phyloP scores from a whole-genome alignment of 371 early-diverging fungal species.

The Actinomortierella ambigua region DNA sequence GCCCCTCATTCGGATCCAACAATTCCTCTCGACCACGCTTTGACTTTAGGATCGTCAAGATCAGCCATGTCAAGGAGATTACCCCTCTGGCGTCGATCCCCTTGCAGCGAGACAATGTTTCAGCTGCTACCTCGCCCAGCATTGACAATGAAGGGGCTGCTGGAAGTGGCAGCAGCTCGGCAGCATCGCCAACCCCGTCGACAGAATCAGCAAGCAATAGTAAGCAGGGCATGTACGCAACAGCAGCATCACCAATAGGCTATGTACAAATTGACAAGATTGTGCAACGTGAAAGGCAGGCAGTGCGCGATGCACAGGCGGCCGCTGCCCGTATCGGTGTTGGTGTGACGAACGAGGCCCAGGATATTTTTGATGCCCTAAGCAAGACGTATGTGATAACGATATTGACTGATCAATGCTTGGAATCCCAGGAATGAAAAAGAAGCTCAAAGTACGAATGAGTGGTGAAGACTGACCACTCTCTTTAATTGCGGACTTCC shows the following conservation, averaged over 20 bases:
- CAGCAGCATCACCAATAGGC: conserved; percentile 42
- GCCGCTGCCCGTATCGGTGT: conserved; percentile 78
- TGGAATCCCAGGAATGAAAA: not conserved
- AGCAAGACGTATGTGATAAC: conserved; percentile 70
- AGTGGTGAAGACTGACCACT: not conserved
- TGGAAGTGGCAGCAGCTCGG: no score
- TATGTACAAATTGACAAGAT: conserved; percentile 62
- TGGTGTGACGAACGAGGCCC: conserved; percentile 78
- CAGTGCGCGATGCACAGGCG: conserved; percentile 58
- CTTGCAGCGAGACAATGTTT: no score
- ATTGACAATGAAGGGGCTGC: no score
- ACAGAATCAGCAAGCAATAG: conserved; percentile 6
- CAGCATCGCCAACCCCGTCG: no score
- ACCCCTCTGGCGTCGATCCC: conserved; percentile 14
- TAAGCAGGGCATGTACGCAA: conserved; percentile 28
- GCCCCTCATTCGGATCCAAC: conserved; percentile 24
- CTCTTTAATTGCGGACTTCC: no score
- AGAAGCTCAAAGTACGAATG: not conserved
- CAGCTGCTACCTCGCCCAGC: no score
- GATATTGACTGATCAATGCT: not conserved
- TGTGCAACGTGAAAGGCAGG: conserved; percentile 65
- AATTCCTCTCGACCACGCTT: conserved; percentile 27
- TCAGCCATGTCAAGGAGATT: conserved; percentile 65
- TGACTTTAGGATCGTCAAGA: conserved; percentile 63
- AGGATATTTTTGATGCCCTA: conserved; percentile 83